phyloP scores from a whole-genome alignment of 306 rosid genomes.

The Lupinus albus region DNA sequence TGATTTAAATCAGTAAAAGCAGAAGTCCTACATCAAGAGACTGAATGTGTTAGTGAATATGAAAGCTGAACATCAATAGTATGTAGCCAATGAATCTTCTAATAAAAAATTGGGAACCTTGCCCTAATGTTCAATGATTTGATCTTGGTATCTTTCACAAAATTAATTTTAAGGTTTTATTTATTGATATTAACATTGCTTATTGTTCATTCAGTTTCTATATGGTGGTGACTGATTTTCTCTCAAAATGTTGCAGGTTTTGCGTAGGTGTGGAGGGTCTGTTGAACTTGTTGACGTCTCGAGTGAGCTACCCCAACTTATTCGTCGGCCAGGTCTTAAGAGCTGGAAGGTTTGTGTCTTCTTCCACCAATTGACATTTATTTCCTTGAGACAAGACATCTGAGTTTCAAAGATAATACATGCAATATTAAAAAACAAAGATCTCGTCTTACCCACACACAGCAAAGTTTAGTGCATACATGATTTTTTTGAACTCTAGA shows the following conservation, averaged over 20 bases:
- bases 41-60: neutral
- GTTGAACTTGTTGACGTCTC: constrained; percentile 89
- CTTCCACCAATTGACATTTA: constrained; percentile 4
- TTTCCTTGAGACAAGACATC: constrained; percentile 11
- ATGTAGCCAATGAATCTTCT: neutral
- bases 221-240: neutral
- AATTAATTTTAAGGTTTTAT: neutral
- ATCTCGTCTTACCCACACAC: constrained; percentile 17
- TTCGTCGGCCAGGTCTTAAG: constrained; percentile 80
- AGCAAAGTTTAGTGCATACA: neutral
- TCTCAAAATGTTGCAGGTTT: constrained; percentile 55
- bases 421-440: constrained; percentile 1
- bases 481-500: constrained; percentile 4
- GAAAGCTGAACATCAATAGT: neutral
- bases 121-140: neutral
- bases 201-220: neutral
- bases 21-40: constrained; percentile 1
- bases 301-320: constrained; percentile 85
- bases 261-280: constrained; percentile 77
- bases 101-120: neutral
- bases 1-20: neutral
- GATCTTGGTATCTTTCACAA: neutral
- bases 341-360: constrained; percentile 77
- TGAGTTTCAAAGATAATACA: constrained; percentile 12
- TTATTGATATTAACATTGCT: neutral